Evolutionary conservation across 306 rosid species (phyloP), one percentile per base, ranked within the genome.

Genomic region (Acacia acuminata): DNA sequence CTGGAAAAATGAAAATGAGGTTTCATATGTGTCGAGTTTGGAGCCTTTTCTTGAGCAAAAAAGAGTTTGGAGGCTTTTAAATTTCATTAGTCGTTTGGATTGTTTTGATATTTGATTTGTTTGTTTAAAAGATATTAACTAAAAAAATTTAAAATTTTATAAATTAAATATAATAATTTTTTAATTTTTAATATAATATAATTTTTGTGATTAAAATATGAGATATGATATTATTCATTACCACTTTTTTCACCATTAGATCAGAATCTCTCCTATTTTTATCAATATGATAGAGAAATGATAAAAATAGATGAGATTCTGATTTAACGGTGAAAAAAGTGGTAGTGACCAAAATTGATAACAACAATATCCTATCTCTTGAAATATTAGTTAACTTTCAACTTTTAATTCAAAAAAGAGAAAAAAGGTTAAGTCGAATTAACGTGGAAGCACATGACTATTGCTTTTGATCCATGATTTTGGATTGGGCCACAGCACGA

Each of bases 401-500:
- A n/a, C 27, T 53, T 53, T 19, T 14, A 51, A 16, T 51, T 5
- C 3, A 55, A 55, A 55, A 53, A 7, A 55, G 61, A 55, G 12
- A 55, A 8, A 55, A 22, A n/a, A n/a, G 27, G 32, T 58, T 22
- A 58, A 58, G 32, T 15, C 10, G 8, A 56, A 20, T 47, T 19
- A 69, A 17, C 40, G 75, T 74, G 58, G 24, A 79, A 76, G 71
- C 34, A 4, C 61, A 60, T 42, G 69, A 73, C 70, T 60, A 72
- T 15, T 50, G 75, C 78, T 71, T 73, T 50, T 38, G 56, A 82
- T 73, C 64, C 60, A 71, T 79, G 77, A 82, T 78, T 77, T 86
- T 53, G 78, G 85, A 19, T 70, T 80, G 84, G 90, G 84, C 87
- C 79, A 72, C 74, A 75, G 16, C 82, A 83, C 80, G 85, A 82